Evolutionary conservation across 2,329 filamentous ascomycete genomes (phyloP), one percentile per base, ranked within the genome.

Genomic region (Chaetomium globosum): DNA sequence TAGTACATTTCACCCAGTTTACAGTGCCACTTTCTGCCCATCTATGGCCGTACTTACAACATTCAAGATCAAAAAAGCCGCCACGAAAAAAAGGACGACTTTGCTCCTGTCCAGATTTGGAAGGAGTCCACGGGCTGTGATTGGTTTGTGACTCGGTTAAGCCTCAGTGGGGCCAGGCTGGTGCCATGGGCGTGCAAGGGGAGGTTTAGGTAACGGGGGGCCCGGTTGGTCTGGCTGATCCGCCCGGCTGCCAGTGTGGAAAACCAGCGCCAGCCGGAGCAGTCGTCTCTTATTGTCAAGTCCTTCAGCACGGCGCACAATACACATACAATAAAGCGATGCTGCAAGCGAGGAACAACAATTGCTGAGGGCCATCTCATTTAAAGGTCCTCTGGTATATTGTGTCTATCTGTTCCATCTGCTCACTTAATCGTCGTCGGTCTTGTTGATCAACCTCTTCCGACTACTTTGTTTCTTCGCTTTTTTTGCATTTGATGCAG

Each of bases 51-150:
- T 3, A 48, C 7, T 48, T 9, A 4, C 43, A 21, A 48, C n/a
- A 21, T 48, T 48, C 43, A 48, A 48, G 43, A 48, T 16, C 28
- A 28, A 26, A 59, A 52, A 54, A 23, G 3, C 31, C 48, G 39
- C 31, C n/a, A 19, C 36, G 46, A 59, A 39, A 59, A 59, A 62
- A 51, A 57, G 57, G 55, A 51, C 61, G 26, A 16, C 33, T 16
- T 28, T n/a, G 23, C 49, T 67, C 52, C 58, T 66, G 69, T 71
- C 71, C 71, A 69, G 69, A 70, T 72, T 71, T 55, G 71, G 71
- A 71, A 71, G 64, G 68, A 58, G 65, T 54, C 23, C 4, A 26
- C 3, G 21, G 30, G 0, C 21, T 56, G 60, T 71, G 64, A 71
- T 71, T 72, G 71, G 71, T 33, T 13, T 21, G 1, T 10, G 60